Base-by-base conservation (phyloP, 441 rosid genomes). In the Pelargonium fulgidum region DNA sequence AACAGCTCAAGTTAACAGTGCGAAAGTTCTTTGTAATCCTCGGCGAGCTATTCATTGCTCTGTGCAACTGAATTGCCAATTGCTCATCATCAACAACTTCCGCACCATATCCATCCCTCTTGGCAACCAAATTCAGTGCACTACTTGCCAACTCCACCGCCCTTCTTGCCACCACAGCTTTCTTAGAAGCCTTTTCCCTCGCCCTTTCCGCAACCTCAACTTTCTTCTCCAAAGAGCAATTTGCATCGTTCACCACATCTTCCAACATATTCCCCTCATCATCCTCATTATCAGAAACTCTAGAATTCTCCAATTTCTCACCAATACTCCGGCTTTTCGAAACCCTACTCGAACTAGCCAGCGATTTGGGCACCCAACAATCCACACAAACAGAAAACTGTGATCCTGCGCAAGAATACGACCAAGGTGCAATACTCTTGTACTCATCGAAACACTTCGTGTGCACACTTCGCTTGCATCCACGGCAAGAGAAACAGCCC, bases 331-430 rank as follows among this genome's bases (percentile, higher is more conserved):
- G 66, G 48, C 70, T 64, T 36, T 62, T 68, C 16, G 13, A 10
- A 0, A 12, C 54, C 62, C 69, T 74, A 67, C 76, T 73, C 29
- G 58, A 75, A 4, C 19, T 52, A 6, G 75, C 72, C 70, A 86
- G 42, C 1, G 78, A 71, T 69, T 71, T 69, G 0, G 93, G 93
- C 17, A 88, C 36, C 93, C 93, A 88, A 76, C 89, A 88, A 75
- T 86, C 93, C 10, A 84, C 67, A 68, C 93, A 88, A 65, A 81
- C 70, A 1, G 78, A 72, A 64, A 77, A 84, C 0, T 80, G 79
- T 29, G 67, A 67, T 12, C 76, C 70, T n/a, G 68, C 19, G 63
- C 75, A 74, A 42, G 79, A 75, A 80, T 76, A 82, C 1, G 85
- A 84, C 84, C 84, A 81, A 0, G 85, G 86, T n/a, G 83, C 67